Evolutionary conservation across 2,329 filamentous ascomycete genomes (phyloP).

Genomic region (Penicillium crustosum): DNA sequence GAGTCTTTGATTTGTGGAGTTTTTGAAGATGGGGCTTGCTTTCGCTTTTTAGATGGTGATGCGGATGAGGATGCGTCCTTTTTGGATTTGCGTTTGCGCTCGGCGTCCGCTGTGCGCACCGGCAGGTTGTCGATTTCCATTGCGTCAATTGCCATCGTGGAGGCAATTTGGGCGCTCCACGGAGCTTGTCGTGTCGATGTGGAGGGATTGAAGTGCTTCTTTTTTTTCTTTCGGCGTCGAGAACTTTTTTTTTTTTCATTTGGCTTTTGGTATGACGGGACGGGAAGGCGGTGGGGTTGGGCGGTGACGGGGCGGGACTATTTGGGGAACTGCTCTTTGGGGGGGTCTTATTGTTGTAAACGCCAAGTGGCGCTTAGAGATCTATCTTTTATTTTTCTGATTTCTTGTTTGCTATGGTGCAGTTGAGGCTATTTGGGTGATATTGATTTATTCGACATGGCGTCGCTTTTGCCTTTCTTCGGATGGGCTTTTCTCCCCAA

Average conservation of each 20-base stretch:
- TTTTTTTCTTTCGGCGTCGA: conserved; percentile 17
- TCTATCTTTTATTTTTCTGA: background rate
- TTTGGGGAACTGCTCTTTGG: conserved; percentile 1
- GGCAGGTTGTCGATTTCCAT: conserved; percentile 41
- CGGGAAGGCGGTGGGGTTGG: conserved; percentile 28
- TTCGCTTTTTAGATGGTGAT: conserved; percentile 46
- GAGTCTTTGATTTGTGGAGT: conserved; percentile 16
- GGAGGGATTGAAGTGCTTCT: conserved; percentile 15
- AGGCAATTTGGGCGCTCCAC: conserved; percentile 25
- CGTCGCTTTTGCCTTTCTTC: conserved; percentile 54
- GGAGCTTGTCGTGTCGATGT: conserved; percentile 16
- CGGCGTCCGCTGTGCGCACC: conserved; percentile 19
- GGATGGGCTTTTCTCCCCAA: conserved; percentile 64
- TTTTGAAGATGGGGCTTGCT: conserved; percentile 32
- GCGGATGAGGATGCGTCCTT: conserved; percentile 35
- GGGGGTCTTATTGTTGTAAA: conserved; percentile 9
- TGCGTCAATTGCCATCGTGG: conserved; percentile 39
- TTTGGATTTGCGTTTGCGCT: conserved; percentile 48
- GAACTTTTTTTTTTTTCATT: conserved; percentile 35
- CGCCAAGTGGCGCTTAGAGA: background rate
- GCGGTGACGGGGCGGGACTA: conserved; percentile 24
- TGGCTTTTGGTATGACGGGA: conserved; percentile 20
- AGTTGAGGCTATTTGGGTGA: background rate
- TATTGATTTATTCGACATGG: conserved; percentile 29
- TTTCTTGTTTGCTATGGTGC: conserved; percentile 15